Evolutionary conservation across 257 asterid genomes (phyloP), one percentile per base, ranked within the genome.

Genomic region (Prunella vulgaris): DNA sequence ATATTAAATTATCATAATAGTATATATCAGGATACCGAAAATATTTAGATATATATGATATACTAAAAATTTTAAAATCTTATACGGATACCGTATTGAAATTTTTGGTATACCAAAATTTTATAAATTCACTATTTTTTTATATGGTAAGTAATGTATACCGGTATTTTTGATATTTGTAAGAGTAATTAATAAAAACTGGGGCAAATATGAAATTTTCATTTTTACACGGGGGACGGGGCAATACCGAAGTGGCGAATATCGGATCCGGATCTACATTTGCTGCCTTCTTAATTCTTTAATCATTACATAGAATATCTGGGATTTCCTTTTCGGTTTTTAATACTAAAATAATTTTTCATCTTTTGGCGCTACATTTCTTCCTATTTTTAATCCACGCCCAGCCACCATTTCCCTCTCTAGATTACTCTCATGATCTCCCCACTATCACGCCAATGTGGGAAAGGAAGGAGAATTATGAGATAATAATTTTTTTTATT

Each of bases 301-400:
- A 17, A 27, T 18, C 40, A 2, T 46, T 60, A 54, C 49, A 48
- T 21, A 67, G 58, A 74, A 59, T 60, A 17, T 66, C 69, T 54
- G 57, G 5, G 60, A 20, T 20, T 13, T 60, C 24, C 54, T 44
- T 63, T 54, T 22, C 35, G 30, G 13, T 6, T 37, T 52, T 53
- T 58, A 24, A n/a, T n/a, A n/a, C n/a, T 58, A 65, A 48, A 48
- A n/a, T n/a, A n/a, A 18, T 52, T 60, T 25, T 40, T 44, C 38
- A 32, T 30, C n/a, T 42, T 35, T 77, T 73, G 73, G 78, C 78
- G 82, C 78, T 78, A 64, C 69, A 58, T 54, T 77, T 64, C 57
- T 48, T 4, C 44, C 13, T 15, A 46, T 73, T 74, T 22, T 35
- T 73, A 73, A 61, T 62, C 18, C 8, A 15, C 53, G 46, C 64